phyloP scores from a whole-genome alignment of 2,329 filamentous ascomycete species.

The Colletotrichum lentis region DNA sequence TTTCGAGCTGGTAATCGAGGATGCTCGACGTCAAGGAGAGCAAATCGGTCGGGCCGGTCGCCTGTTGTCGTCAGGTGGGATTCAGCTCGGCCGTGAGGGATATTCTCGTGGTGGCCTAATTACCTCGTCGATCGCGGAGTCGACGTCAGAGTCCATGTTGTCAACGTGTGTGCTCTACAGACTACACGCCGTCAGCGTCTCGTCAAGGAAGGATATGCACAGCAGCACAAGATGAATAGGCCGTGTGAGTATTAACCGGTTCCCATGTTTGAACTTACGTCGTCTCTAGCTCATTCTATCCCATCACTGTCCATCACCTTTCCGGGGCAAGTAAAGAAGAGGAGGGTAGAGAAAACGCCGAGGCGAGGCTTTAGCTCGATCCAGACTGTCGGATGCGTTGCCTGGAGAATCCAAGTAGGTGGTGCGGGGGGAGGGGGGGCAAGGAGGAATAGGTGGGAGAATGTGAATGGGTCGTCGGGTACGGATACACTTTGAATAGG shows the following conservation, averaged over 20 bases:
- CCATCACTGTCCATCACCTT: not conserved
- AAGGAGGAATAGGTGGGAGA: not conserved
- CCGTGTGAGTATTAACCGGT: not conserved
- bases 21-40: conserved; percentile 26
- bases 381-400: conserved; percentile 7
- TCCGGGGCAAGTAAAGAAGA: not conserved
- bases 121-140: conserved; percentile 20
- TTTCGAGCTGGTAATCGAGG: conserved; percentile 24
- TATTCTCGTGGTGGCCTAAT: not conserved
- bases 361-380: conserved; percentile 1
- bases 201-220: not conserved
- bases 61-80: not conserved
- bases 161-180: not conserved
- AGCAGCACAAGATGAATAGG: too few species aligned
- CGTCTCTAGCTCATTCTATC: not conserved
- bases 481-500: not conserved
- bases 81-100: not conserved
- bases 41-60: not conserved
- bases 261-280: not conserved
- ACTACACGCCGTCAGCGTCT: not conserved
- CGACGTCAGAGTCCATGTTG: conserved; percentile 10
- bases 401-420: not conserved
- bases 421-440: not conserved
- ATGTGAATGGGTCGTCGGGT: not conserved
- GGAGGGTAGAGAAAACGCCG: not conserved